Percentiles rank a stretch among this genome's conserved stretches.
phyloP scores from a whole-genome alignment of 2,329 filamentous ascomycete genomes.

The Aureobasidium sp. region DNA sequence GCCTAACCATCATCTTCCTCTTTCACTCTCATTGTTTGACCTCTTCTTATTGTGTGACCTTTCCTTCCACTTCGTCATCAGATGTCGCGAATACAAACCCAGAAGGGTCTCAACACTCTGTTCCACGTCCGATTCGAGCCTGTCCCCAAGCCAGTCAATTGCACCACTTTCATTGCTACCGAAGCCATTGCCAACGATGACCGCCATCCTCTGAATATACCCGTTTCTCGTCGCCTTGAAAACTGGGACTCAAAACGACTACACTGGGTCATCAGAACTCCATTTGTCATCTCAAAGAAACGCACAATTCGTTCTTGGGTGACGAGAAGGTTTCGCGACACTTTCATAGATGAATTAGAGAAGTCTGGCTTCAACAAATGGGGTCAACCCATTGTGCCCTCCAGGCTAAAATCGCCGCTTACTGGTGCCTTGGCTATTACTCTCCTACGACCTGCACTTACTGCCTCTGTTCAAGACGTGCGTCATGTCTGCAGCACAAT shows the following conservation, averaged over 20 bases:
- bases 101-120: constrained; percentile 1
- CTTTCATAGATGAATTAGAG: constrained; percentile 40
- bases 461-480: background rate
- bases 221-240: constrained; percentile 22
- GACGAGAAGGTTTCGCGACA: constrained; percentile 36
- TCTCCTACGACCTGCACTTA: background rate
- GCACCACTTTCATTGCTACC: constrained; percentile 23
- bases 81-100: background rate
- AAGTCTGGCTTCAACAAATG: constrained; percentile 34
- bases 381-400: background rate
- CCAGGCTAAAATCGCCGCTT: background rate
- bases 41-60: background rate
- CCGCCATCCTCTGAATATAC: constrained; percentile 29
- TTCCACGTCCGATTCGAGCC: constrained; percentile 18
- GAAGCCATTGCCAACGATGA: constrained; percentile 21
- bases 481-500: background rate
- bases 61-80: background rate
- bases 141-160: constrained; percentile 22
- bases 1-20: background rate
- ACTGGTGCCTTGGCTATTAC: constrained; percentile 6
- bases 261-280: constrained; percentile 41
- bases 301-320: constrained; percentile 42
- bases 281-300: constrained; percentile 29
- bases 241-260: constrained; percentile 33
- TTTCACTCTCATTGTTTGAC: background rate